phyloP scores from a whole-genome alignment of 106 monocot genomes.

The Narthecium ossifragum region DNA sequence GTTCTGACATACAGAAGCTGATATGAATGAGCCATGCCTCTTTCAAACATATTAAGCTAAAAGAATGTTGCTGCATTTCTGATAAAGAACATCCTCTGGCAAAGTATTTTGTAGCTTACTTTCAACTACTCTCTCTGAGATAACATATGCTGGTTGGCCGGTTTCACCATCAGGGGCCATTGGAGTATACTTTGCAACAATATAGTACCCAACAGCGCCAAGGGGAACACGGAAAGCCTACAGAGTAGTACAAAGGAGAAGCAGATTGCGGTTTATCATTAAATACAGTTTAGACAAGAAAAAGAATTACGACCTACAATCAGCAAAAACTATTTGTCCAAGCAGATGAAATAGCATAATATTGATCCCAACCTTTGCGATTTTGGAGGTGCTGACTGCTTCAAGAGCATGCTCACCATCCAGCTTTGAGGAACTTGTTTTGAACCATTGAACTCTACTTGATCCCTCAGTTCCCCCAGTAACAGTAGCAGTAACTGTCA shows the following conservation, averaged over 20 bases:
- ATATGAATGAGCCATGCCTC: too few species aligned
- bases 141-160: constrained; percentile 76
- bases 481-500: constrained; percentile 62
- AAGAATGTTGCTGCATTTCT: too few species aligned
- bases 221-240: constrained; percentile 91
- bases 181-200: constrained; percentile 87
- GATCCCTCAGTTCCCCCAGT: constrained; percentile 84
- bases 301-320: too few species aligned
- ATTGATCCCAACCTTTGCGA: constrained; percentile 61
- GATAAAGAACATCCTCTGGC: neutral
- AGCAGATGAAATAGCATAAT: too few species aligned
- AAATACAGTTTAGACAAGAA: too few species aligned
- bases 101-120: constrained; percentile 43
- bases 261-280: too few species aligned
- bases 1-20: too few species aligned
- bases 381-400: constrained; percentile 77
- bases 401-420: constrained; percentile 64
- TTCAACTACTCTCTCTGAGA: constrained; percentile 71
- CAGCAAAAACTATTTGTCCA: too few species aligned
- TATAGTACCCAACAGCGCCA: constrained; percentile 78
- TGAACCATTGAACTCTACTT: constrained; percentile 95
- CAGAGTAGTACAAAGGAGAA: neutral
- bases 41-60: too few species aligned
- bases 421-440: constrained; percentile 40
- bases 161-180: constrained; percentile 90